Percentiles rank a stretch among this genome's conserved stretches.
Evolutionary conservation across 495 filamentous ascomycete genomes (phyloP).

Genomic region (Filosporella fistucella): DNA sequence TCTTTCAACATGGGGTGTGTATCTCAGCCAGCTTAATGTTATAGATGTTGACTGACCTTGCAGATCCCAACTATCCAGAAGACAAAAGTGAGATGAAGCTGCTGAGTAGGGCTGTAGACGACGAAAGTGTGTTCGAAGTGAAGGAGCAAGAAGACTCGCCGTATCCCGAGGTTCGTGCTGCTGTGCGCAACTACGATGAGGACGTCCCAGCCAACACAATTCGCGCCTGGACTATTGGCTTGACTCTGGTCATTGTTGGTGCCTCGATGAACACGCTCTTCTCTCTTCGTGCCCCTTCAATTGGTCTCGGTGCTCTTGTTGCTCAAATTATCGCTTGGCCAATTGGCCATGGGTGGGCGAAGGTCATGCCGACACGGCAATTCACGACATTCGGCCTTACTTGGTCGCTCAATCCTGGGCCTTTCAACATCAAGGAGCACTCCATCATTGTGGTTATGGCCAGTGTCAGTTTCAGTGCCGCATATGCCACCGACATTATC

Average conservation of each 20-base stretch:
- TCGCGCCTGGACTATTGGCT: conserved; percentile 68
- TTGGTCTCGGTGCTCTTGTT: conserved; percentile 62
- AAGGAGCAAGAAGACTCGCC: conserved; percentile 54
- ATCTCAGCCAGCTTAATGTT: conserved; percentile 13
- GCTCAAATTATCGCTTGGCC: conserved; percentile 71
- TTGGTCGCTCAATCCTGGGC: conserved; percentile 62
- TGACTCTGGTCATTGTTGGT: conserved; percentile 60
- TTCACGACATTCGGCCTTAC: conserved; percentile 50
- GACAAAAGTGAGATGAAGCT: conserved; percentile 30
- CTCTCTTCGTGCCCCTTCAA: conserved; percentile 60
- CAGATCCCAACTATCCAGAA: conserved; percentile 46
- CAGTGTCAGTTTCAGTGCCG: conserved; percentile 42
- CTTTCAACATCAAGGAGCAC: conserved; percentile 81
- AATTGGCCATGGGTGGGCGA: conserved; percentile 50
- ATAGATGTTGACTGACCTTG: conserved; percentile 31
- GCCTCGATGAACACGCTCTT: conserved; percentile 68
- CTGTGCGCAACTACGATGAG: conserved; percentile 61
- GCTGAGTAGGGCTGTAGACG: conserved; percentile 30
- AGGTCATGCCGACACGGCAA: conserved; percentile 46
- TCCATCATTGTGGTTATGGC: conserved; percentile 75
- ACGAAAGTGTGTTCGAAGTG: conserved; percentile 28
- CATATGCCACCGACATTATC: conserved; percentile 46
- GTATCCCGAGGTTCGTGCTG: conserved; percentile 54
- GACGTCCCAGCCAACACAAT: conserved; percentile 65
- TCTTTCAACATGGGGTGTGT: conserved; percentile 30